Evolutionary conservation across 2,329 filamentous ascomycete species (phyloP), one percentile per base, ranked within the genome.

Genomic region (Diaporthe longicolla): DNA sequence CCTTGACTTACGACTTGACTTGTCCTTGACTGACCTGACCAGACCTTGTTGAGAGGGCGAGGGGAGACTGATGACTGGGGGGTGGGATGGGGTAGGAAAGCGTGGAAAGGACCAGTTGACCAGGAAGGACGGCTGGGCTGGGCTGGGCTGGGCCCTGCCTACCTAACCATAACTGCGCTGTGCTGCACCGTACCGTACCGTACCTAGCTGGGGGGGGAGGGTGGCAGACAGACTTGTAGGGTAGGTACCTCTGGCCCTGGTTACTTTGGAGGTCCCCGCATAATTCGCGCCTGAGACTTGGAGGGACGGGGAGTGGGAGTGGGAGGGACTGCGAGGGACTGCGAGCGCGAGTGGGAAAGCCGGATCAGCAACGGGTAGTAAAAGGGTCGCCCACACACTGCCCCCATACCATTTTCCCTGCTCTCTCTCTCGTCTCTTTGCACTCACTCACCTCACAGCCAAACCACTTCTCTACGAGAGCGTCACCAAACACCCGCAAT

Each of bases 381-480:
- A 71, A 71, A 71, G 69, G 69, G 55, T 71, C 69, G 69, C 69
- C 69, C 69, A 71, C 69, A 71, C 69, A 52, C 68, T 63, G 45
- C 69, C 71, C 59, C 71, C 61, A 58, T 68, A 68, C 71, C 21
- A 48, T 48, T 73, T 68, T 68, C 71, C 61, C 52, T 73, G 50
- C 71, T 73, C 71, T 68, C 59, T 68, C 58, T 68, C 61, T 68
- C 71, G 52, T 68, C 71, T 73, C 26, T 59, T 57, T 68, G 52
- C 59, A 73, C 71, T 68, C 71, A 71, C 50, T 58, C 68, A 71
- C 54, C 54, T 57, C 68, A 69, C 71, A 55, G 71, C 71, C 61
- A 73, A 68, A 66, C 59, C 71, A 73, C 71, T 54, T 57, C 71
- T 63, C 57, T 71, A 48, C 69, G 69, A 71, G 69, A 71, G 69